Conservation (phyloP, 2,329 filamentous ascomycete genomes). For the Phialocephala sp. region DNA sequence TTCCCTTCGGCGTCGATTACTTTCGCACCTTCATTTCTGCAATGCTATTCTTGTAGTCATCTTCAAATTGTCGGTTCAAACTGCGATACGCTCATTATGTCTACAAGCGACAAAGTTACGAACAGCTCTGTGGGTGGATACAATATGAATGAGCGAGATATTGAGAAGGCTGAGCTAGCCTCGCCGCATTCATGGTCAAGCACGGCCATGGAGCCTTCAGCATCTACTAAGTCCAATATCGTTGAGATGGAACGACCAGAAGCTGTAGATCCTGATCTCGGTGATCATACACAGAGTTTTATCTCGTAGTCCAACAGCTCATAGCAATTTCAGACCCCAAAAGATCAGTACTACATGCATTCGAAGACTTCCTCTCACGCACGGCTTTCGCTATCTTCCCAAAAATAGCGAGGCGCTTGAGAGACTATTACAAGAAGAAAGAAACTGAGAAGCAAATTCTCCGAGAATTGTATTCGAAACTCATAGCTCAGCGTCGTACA, state of each 20-base stretch:
- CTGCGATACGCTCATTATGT: not conserved
- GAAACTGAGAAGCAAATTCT: not conserved
- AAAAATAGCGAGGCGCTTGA: not conserved
- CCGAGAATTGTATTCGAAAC: not conserved
- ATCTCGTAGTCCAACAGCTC: not conserved
- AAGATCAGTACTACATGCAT: not conserved
- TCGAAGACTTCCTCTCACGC: not conserved
- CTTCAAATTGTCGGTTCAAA: not conserved
- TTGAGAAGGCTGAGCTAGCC: constrained; percentile 7
- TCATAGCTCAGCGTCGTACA: not conserved
- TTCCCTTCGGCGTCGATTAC: no score
- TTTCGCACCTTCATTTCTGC: not conserved
- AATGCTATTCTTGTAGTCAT: not conserved
- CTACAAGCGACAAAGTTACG: not conserved
- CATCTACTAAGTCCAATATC: not conserved
- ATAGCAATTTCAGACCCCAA: not conserved
- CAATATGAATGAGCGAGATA: not conserved
- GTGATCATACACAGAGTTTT: not conserved
- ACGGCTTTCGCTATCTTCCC: not conserved
- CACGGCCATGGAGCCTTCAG: not conserved
- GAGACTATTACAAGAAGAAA: not conserved
- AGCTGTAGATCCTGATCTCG: not conserved
- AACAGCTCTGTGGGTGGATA: not conserved
- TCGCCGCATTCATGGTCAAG: not conserved
- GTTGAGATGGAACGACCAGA: not conserved